Evolutionary conservation across 2,329 filamentous ascomycete genomes (phyloP).

Genomic region (Diaporthe vexans): DNA sequence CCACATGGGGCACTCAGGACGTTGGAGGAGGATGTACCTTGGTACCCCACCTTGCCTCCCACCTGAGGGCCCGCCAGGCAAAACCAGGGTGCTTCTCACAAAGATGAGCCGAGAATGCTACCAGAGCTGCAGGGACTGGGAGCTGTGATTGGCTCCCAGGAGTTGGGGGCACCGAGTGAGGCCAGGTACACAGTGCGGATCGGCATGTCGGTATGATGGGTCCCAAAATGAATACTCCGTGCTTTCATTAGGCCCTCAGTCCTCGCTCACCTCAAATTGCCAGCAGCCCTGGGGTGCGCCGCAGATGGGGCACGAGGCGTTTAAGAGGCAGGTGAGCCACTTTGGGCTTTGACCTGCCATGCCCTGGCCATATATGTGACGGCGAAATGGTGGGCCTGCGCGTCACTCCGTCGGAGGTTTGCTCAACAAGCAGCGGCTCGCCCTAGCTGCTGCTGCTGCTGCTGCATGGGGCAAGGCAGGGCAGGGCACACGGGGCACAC

Average conservation of each 20-base stretch:
- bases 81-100: slow-evolving; percentile 10
- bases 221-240: slow-evolving; percentile 28
- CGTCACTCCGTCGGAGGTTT: slow-evolving; percentile 11
- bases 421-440: background rate
- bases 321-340: background rate
- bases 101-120: slow-evolving; percentile 35
- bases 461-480: background rate
- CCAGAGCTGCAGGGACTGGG: slow-evolving; percentile 22
- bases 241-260: slow-evolving; percentile 30
- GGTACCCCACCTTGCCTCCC: slow-evolving; percentile 22
- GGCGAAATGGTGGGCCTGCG: background rate
- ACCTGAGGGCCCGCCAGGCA: background rate
- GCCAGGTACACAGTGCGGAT: slow-evolving; percentile 28
- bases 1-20: slow-evolving; percentile 32
- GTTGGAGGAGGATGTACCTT: slow-evolving; percentile 23
- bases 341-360: slow-evolving; percentile 1
- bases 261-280: slow-evolving; percentile 6
- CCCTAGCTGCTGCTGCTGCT: no score
- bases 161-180: slow-evolving; percentile 7
- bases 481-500: background rate
- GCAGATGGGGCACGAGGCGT: background rate
- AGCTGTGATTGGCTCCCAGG: slow-evolving; percentile 28
- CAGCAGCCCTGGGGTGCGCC: background rate
- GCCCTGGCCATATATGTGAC: background rate
- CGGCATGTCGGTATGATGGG: background rate